Conservation (phyloP, 805 yeast genomes). For the Candida quercuum region DNA sequence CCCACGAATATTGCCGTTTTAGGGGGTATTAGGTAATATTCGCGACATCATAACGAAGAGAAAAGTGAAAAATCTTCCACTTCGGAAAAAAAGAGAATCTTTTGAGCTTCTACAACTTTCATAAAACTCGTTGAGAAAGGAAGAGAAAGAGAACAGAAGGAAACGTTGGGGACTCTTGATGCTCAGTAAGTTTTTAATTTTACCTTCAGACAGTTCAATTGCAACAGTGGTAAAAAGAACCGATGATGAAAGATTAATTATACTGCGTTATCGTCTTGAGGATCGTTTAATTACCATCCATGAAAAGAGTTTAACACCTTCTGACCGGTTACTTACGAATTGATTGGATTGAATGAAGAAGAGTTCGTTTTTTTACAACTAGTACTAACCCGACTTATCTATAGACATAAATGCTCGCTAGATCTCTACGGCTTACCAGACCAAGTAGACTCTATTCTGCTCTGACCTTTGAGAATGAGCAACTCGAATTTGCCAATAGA, state of each 20-base stretch:
- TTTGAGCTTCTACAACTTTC: too few species aligned
- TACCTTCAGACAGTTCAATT: too few species aligned
- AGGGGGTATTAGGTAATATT: too few species aligned
- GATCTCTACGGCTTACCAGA: not conserved
- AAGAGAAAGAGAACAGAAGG: too few species aligned
- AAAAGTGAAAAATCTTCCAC: too few species aligned
- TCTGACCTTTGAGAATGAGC: slow-evolving; percentile 15
- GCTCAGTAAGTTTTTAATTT: too few species aligned
- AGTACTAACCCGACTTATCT: not conserved
- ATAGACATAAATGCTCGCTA: not conserved
- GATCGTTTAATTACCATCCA: slow-evolving; percentile 27
- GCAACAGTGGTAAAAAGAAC: too few species aligned
- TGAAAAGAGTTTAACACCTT: slow-evolving; percentile 19
- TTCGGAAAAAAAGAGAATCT: too few species aligned
- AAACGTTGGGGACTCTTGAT: too few species aligned
- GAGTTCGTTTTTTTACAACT: not conserved
- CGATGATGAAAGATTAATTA: slow-evolving; percentile 21
- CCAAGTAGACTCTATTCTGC: slow-evolving; percentile 7
- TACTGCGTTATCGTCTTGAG: slow-evolving; percentile 32
- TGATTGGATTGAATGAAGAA: not conserved
- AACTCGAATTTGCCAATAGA: slow-evolving; percentile 21
- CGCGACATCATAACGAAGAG: too few species aligned
- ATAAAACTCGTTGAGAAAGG: too few species aligned
- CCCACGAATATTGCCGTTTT: too few species aligned
- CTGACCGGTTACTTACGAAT: slow-evolving; percentile 1